Base-by-base conservation (phyloP, 345 rosid species). In the Hypericum androsaemum region DNA sequence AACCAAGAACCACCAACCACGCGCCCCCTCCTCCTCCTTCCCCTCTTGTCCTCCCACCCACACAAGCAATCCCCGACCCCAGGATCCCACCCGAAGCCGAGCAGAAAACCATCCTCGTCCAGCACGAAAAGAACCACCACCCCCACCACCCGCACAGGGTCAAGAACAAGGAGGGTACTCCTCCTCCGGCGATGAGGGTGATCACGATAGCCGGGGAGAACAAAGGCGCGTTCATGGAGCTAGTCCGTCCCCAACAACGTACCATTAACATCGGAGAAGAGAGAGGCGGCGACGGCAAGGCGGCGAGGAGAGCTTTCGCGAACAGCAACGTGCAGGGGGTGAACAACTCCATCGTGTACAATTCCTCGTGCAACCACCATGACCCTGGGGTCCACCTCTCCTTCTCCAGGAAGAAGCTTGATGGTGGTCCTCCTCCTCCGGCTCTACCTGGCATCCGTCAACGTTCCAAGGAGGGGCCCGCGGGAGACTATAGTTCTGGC, bases 301-400 rank as follows among this genome's bases (percentile, higher is more conserved):
- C 42, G 45, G 39, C 88, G 0, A 69, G 63, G 79, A 76, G 60
- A 39, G 74, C 88, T 37, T 84, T 64, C 51, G 64, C 58, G 81
- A 90, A 90, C 60, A 87, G 96, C 68, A 87, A 90, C 17, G 98
- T 84, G 43, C 96, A 90, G 66, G 86, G 84, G 56, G 66, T 87
- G 58, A 90, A 87, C 69, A 90, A 82, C 71, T 90, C 98, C 6
- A 77, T 90, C 13, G 60, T 87, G 42, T 79, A 45, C 72, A 71
- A 83, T 16, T 76, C 95, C 48, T 61, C 82, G 1, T 80, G 80
- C 61, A 68, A 65, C 53, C 83, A 81, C 69, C 81, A 83, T 42
- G 88, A 87, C 62, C 96, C 98, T 16, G 96, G 98, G 1, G 83
- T 81, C 42, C 98, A 81, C 64, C 74, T 82, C 39, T 36, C 74